Conservation (phyloP, 441 rosid species). For the Croton laevigatus region DNA sequence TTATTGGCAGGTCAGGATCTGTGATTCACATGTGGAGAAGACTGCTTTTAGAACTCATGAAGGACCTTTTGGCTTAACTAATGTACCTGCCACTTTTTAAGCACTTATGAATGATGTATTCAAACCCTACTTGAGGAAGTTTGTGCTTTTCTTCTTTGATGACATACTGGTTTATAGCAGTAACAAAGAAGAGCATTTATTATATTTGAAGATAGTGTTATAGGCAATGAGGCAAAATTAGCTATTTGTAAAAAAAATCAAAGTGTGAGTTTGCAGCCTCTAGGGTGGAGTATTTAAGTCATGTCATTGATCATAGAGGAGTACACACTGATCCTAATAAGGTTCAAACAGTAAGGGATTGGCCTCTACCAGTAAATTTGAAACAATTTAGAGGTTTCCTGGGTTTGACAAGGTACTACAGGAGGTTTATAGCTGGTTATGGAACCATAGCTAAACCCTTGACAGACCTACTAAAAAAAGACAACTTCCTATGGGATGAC, state of each 20-base stretch:
- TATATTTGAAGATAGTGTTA: neutral
- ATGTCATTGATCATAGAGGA: neutral
- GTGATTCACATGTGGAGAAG: neutral
- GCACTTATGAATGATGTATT: neutral
- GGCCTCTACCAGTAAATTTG: too few species aligned
- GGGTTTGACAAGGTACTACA: too few species aligned
- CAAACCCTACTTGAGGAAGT: neutral
- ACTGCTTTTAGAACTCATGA: neutral
- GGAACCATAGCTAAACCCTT: neutral
- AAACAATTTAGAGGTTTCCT: too few species aligned
- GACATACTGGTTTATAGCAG: neutral
- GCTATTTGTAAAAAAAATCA: neutral
- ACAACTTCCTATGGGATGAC: neutral
- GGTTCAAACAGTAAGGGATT: too few species aligned
- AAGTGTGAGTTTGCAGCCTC: too few species aligned
- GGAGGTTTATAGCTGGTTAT: too few species aligned
- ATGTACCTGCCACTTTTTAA: neutral
- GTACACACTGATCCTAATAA: neutral
- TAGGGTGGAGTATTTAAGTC: neutral
- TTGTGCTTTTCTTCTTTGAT: too few species aligned
- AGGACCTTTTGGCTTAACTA: too few species aligned
- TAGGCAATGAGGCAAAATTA: neutral
- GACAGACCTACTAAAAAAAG: neutral
- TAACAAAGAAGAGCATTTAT: neutral
- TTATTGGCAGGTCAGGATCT: neutral